Evolutionary conservation across 345 rosid genomes (phyloP).

Genomic region (Citrus mangshanensis): DNA sequence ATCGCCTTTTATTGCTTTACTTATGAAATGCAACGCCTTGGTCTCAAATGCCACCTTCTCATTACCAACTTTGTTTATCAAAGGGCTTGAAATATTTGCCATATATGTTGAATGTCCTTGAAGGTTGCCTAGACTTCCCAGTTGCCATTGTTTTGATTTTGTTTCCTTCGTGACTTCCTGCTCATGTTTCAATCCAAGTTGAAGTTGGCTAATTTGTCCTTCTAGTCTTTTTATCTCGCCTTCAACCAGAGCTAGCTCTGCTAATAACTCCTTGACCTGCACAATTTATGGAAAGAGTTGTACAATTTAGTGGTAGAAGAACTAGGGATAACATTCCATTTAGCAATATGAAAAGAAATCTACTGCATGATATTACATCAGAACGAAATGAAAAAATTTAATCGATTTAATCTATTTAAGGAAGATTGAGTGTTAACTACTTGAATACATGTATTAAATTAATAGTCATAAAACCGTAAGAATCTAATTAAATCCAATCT

Average conservation of each 20-base stretch:
- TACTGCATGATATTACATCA: too few relatives aligned
- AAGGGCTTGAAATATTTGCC: conserved; percentile 29
- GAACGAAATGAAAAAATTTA: too few relatives aligned
- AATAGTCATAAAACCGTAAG: background rate
- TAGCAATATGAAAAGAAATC: too few relatives aligned
- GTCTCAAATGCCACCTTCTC: conserved; percentile 60
- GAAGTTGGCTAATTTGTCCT: conserved; percentile 61
- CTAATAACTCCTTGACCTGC: conserved; percentile 75
- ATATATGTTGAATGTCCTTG: conserved; percentile 12
- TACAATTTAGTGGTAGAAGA: too few relatives aligned
- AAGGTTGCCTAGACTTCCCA: conserved; percentile 10
- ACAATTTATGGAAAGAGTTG: background rate
- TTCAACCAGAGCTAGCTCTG: conserved; percentile 75
- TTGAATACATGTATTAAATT: too few relatives aligned
- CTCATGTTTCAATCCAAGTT: conserved; percentile 53
- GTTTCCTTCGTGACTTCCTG: conserved; percentile 49
- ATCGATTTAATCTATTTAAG: too few relatives aligned
- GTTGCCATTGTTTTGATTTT: conserved; percentile 45
- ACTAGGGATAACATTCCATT: too few relatives aligned
- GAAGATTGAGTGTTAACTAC: too few relatives aligned
- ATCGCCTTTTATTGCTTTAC: conserved; percentile 85
- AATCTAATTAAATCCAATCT: background rate
- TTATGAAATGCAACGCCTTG: conserved; percentile 85
- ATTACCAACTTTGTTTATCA: conserved; percentile 31
- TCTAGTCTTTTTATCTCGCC: conserved; percentile 74